A percentile compares a stretch with the other conserved stretches of the same genome.
Evolutionary conservation across 1,284 basidiomycete genomes (phyloP).

Genomic region (Papiliotrema flavescens): DNA sequence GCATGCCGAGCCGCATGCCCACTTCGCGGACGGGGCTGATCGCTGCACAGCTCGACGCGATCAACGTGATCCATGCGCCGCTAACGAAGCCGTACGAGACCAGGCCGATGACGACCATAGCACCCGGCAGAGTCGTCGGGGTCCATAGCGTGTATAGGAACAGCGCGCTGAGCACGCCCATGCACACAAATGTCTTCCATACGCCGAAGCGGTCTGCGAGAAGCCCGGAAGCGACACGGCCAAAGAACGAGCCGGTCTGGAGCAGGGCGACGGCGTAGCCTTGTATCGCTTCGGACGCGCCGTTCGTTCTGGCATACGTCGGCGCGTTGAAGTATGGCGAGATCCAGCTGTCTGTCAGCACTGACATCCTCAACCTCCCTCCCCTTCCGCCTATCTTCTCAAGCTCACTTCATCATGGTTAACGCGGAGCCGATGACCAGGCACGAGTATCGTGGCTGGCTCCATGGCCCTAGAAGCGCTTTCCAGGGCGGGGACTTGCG

Average conservation of each 20-base stretch:
- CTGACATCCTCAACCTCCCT: not conserved
- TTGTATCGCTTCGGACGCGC: conserved; percentile 14
- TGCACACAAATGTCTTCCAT: conserved; percentile 31
- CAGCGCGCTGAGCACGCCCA: conserved; percentile 21
- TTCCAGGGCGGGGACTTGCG: conserved; percentile 32
- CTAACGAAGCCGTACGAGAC: conserved; percentile 36
- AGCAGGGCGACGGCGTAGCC: conserved; percentile 40
- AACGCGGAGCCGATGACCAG: conserved; percentile 28
- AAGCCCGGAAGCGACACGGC: conserved; percentile 31
- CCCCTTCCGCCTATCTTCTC: too few species aligned
- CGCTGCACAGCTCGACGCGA: conserved; percentile 35
- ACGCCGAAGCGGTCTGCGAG: conserved; percentile 40
- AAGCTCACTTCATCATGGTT: conserved; percentile 27
- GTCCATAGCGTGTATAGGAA: conserved; percentile 41
- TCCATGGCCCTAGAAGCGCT: conserved; percentile 33
- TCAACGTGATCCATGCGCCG: conserved; percentile 42
- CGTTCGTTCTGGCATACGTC: conserved; percentile 23
- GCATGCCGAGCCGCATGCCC: conserved; percentile 45
- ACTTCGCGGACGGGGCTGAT: conserved; percentile 43
- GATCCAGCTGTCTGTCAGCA: conserved; percentile 22
- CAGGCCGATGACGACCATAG: conserved; percentile 35
- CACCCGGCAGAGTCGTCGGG: conserved; percentile 19
- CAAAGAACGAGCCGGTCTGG: conserved; percentile 39
- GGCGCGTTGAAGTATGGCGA: conserved; percentile 38
- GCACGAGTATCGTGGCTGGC: conserved; percentile 28